Conservation (phyloP, 768 basidiomycete genomes). For the Phaeotremella fagi region DNA sequence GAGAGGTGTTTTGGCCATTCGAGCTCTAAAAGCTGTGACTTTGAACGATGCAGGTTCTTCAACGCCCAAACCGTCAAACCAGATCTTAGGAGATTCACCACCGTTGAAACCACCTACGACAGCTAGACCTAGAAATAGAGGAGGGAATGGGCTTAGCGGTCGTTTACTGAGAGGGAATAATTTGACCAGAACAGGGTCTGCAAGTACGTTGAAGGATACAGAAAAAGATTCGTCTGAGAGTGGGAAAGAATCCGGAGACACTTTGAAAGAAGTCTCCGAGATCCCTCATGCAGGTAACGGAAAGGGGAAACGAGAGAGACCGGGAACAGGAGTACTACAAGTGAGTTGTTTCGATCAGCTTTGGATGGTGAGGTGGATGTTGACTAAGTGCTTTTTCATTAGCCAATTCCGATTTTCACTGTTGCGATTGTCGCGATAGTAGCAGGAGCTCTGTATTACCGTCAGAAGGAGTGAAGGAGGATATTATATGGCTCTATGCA, state of each 20-base stretch:
- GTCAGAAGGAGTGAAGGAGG: slow-evolving; percentile 26
- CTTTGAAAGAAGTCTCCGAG: slow-evolving; percentile 19
- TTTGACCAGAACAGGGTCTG: background rate
- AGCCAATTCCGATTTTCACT: slow-evolving; percentile 34
- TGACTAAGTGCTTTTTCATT: background rate
- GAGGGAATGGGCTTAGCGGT: background rate
- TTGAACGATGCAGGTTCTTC: slow-evolving; percentile 19
- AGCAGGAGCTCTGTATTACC: slow-evolving; percentile 34
- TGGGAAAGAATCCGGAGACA: slow-evolving; percentile 28
- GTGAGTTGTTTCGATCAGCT: slow-evolving; percentile 1
- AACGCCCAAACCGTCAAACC: slow-evolving; percentile 16
- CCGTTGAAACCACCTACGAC: background rate
- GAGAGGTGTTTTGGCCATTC: slow-evolving; percentile 31
- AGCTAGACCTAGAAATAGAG: background rate
- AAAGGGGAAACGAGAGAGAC: slow-evolving; percentile 3
- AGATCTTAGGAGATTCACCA: background rate
- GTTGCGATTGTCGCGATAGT: slow-evolving; percentile 32
- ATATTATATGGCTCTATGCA: too few species aligned
- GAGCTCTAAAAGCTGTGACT: slow-evolving; percentile 35
- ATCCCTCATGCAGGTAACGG: slow-evolving; percentile 2
- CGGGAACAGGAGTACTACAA: slow-evolving; percentile 5
- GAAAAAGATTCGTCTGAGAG: slow-evolving; percentile 12
- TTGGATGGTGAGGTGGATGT: background rate
- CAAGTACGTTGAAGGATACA: slow-evolving; percentile 3
- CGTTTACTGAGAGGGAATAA: background rate